Evolutionary conservation across 768 basidiomycete genomes (phyloP), one percentile per base, ranked within the genome.

Genomic region (Mrakia frigida): DNA sequence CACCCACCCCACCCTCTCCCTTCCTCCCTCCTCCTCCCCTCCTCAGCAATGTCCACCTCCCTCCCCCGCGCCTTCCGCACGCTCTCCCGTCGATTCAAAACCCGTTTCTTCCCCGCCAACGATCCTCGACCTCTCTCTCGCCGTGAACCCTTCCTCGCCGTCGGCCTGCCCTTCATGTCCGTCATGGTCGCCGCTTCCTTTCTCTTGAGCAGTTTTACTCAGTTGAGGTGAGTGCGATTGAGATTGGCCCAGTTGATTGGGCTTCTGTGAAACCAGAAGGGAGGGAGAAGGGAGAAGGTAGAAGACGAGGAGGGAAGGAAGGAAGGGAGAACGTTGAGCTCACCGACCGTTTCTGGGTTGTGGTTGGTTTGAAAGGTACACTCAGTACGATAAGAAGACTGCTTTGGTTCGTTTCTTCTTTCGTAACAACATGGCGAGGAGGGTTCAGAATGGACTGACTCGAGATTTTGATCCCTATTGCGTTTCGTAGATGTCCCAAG

Each of bases 111-210:
- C 80, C 35, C 37, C 79, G 74, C 71, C 79, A n/a, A 59, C 77
- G 69, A 73, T 77, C 28, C 23, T 21, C 65, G 65, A 6, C 65
- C 65, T 35, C 65, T 79, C 21, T 70, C 82, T 33, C 81, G 83
- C 10, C 41, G 77, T 28, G 76, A 80, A 52, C 82, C 81, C n/a
- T 85, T 81, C 79, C 70, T 82, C 39, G 81, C 91, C 28, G 97
- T 98, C 79, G 96, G 95, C 16, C 83, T 94, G 0, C 93, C 96
- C 0, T 97, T 98, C 83, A 78, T 98, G 11, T 81, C 91, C 79
- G 85, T 94, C 79, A 91, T 97, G 83, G 92, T 98, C 75, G 89
- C 87, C 18, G 91, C 93, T 1, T 94, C 92, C 25, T 98, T 91
- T 81, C 93, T 89, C 9, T 84, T 99, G 70, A 87, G 90, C 25